phyloP scores from a whole-genome alignment of 1,284 basidiomycete genomes.

The Ustilago nuda region DNA sequence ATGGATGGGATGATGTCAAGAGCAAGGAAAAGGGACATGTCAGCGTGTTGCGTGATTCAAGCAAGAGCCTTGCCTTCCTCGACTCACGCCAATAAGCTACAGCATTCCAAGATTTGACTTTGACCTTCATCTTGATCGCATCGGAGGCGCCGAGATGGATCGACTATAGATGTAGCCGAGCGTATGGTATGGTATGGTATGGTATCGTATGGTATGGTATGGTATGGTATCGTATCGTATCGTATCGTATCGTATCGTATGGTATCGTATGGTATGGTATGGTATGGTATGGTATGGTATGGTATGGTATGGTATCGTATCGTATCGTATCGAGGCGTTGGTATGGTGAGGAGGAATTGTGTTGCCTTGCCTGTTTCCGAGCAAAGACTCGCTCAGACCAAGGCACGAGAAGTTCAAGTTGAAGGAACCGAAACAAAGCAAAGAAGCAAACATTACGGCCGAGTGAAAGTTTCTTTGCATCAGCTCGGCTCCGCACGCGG shows the following conservation, averaged over 20 bases:
- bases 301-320: not conserved
- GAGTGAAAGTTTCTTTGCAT: no score
- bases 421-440: no score
- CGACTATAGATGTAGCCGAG: not conserved
- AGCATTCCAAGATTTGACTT: conserved; percentile 63
- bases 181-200: not conserved
- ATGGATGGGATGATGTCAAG: conserved; percentile 73
- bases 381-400: not conserved
- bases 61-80: not conserved
- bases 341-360: not conserved
- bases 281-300: not conserved
- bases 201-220: no score
- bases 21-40: conserved; percentile 71
- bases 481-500: no score
- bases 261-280: not conserved
- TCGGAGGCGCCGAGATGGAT: not conserved
- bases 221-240: not conserved
- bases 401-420: no score
- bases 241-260: not conserved
- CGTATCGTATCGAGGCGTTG: not conserved
- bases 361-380: not conserved
- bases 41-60: not conserved
- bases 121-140: conserved; percentile 64
- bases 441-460: no score
- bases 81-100: conserved; percentile 67